Base-by-base conservation (phyloP, 2,329 filamentous ascomycete species). In the Bisporella sp. region DNA sequence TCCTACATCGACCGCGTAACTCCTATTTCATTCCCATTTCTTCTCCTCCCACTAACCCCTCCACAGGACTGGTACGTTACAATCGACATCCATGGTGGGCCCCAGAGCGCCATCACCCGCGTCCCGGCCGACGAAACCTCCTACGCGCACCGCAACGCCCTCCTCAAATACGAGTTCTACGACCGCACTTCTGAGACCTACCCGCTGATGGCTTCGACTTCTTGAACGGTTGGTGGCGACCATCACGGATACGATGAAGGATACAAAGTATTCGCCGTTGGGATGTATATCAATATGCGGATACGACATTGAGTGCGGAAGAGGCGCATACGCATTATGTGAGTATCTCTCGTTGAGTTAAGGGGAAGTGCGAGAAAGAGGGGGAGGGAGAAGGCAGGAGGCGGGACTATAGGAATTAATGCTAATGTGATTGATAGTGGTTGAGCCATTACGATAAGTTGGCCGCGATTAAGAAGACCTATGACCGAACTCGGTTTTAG, bases 241-340 rank as follows among this genome's bases (percentile, higher is more conserved):
- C 21, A 21, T 48, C 30, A 41, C 49, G 3, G n/a, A 6, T 1
- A 48, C 29, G 21, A 46, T 52, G 52, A 47, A 42, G n/a, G 35
- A 8, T 37, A n/a, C 35, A 37, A n/a, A 37, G 35, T 9, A n/a
- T 41, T 48, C 7, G 46, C 42, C 3, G 46, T 55, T 13, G 55
- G 54, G 6, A 53, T 54, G 47, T 56, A 59, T 48, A 50, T 52
- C 30, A 57, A 59, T n/a, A 57, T 41, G 55, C 55, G 7, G 54
- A 59, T 50, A 49, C 54, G 6, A 49, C 41, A 6, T 50, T 57
- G 35, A 52, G 31, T 8, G 48, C 47, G 6, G 28, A 45, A 3
- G 35, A 54, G 41, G 54, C 55, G 12, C 52, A 56, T 41, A 42
- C 46, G 2, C 8, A 39, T 4, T 56, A 57, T 37, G 21, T 21